Evolutionary conservation across 1,284 basidiomycete genomes (phyloP).

Genomic region (Microbotryomycetes sp.): DNA sequence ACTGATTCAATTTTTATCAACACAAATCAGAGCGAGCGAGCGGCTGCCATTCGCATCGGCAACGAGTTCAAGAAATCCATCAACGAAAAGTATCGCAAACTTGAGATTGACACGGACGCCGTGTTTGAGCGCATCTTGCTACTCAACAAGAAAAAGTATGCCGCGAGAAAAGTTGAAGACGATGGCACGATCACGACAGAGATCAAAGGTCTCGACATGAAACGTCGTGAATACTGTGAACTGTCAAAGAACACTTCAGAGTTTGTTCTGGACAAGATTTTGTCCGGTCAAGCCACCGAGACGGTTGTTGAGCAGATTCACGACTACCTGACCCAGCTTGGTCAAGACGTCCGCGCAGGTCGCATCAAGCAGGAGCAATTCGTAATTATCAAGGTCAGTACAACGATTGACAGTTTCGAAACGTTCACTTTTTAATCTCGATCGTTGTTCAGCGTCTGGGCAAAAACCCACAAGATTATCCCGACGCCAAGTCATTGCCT

Average conservation of each 20-base stretch:
- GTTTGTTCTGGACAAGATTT: conserved; percentile 82
- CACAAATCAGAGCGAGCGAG: conserved; percentile 81
- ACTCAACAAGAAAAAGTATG: conserved; percentile 99
- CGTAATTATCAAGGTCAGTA: conserved; percentile 76
- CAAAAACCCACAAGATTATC: conserved; percentile 93
- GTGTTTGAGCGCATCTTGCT: conserved; percentile 89
- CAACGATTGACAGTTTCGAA: conserved; percentile 12
- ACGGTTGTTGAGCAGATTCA: conserved; percentile 85
- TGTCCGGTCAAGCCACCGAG: conserved; percentile 88
- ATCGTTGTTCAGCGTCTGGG: conserved; percentile 62
- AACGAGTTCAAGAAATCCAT: conserved; percentile 89
- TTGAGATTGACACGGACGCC: conserved; percentile 95
- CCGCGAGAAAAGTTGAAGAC: conserved; percentile 83
- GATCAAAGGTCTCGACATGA: conserved; percentile 98
- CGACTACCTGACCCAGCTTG: conserved; percentile 72
- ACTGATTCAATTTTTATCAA: conserved; percentile 99
- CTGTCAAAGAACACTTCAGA: conserved; percentile 88
- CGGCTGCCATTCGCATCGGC: conserved; percentile 85
- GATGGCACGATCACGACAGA: conserved; percentile 62
- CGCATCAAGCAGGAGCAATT: conserved; percentile 82
- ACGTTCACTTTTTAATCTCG: background rate
- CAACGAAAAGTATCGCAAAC: conserved; percentile 87
- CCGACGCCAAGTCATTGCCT: conserved; percentile 87
- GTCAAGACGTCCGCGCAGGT: conserved; percentile 68
- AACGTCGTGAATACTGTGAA: conserved; percentile 88